A percentile compares a stretch with the other conserved stretches of the same genome.
phyloP scores from a whole-genome alignment of 345 rosid genomes.

The Eucalyptus victrix region DNA sequence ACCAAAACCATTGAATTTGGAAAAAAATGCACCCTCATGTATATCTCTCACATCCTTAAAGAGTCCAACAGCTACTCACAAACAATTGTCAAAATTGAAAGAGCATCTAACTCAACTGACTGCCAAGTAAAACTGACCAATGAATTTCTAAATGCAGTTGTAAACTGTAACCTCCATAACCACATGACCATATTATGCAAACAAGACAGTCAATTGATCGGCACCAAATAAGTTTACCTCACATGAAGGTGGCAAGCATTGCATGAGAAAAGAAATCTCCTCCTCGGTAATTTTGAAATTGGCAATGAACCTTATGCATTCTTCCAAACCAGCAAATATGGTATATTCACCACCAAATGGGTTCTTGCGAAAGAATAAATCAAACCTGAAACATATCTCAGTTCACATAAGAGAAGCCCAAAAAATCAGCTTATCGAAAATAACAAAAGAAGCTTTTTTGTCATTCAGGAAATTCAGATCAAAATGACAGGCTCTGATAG shows the following conservation, averaged over 20 bases:
- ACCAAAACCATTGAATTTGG: neutral
- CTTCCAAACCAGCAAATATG: constrained; percentile 91
- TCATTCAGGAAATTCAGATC: neutral
- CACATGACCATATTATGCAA: neutral
- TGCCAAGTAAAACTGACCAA: neutral
- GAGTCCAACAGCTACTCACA: neutral
- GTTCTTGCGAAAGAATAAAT: constrained; percentile 86
- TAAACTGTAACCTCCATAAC: neutral
- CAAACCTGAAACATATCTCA: constrained; percentile 45
- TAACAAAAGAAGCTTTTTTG: neutral
- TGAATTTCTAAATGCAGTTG: neutral
- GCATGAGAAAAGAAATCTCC: constrained; percentile 62
- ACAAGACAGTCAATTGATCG: neutral
- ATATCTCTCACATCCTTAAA: neutral
- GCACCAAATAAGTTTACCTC: constrained; percentile 33
- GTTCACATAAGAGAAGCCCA: neutral
- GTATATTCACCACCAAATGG: constrained; percentile 97
- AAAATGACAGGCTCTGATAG: neutral
- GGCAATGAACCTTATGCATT: constrained; percentile 81
- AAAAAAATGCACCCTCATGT: neutral
- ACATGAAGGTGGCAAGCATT: constrained; percentile 52
- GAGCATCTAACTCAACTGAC: neutral
- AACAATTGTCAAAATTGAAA: neutral
- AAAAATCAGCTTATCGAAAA: neutral
- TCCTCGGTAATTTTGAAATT: constrained; percentile 67